phyloP scores from a whole-genome alignment of 441 rosid species.

The Syzygium malaccense region DNA sequence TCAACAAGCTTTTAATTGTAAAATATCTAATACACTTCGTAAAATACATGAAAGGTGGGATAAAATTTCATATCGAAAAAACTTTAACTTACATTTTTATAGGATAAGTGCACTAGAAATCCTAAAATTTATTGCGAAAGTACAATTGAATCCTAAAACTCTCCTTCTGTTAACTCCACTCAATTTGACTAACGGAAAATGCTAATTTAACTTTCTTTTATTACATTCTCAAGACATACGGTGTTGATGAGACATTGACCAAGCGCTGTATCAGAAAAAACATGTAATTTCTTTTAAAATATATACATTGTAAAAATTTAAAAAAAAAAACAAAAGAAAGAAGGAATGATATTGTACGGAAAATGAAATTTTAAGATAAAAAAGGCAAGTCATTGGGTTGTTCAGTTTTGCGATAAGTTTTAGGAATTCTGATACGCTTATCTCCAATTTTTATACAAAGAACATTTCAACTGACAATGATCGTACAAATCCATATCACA shows the following conservation, averaged over 20 bases:
- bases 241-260: no score
- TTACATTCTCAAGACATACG: background rate
- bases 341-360: no score
- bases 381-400: rapidly evolving
- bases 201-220: rapidly evolving
- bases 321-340: no score
- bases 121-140: rapidly evolving
- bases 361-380: background rate
- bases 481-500: background rate
- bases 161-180: rapidly evolving
- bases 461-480: no score
- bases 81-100: background rate
- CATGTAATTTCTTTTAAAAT: no score
- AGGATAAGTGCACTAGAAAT: background rate
- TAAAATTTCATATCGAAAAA: background rate
- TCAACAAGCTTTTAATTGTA: background rate
- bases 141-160: background rate
- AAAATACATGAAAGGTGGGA: background rate
- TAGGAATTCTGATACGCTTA: rapidly evolving
- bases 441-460: background rate
- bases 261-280: no score
- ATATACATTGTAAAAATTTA: no score
- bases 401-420: background rate
- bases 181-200: background rate
- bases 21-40: background rate